Base-by-base conservation (phyloP, 75 land plant species). In the Azolla pinnata region DNA sequence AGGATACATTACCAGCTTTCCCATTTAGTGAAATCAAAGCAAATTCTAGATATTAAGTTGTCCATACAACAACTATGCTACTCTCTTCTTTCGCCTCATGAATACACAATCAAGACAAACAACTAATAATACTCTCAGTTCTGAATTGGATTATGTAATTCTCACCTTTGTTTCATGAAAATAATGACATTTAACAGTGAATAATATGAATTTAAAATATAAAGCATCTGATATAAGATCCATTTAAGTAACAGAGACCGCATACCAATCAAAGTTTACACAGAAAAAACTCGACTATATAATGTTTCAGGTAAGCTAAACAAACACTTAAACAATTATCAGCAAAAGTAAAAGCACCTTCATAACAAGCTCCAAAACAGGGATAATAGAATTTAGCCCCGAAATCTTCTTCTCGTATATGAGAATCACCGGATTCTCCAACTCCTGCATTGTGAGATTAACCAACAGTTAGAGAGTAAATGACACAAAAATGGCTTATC, bases 321-420 rank as follows among this genome's bases (percentile, higher is more conserved):
- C 32, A 58, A 31, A 33, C 40, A 4, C n/a, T 32, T 33, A 31
- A 34, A 24, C 24, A 19, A 40, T 45, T 24, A 42, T 25, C 10
- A 24, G 12, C 29, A 34, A 5, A 34, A 61, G 31, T n/a, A 26
- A 59, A 17, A 57, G 21, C 21, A 88, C 90, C 79, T 78, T 71
- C 33, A 82, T 26, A 25, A 82, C 83, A 32, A 82, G 42, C 74
- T 88, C 86, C 54, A 88, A 70, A 56, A 63, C 60, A 31, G 75
- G 73, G 33, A 85, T 68, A 18, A 86, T 62, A 0, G 69, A 65
- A 53, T 80, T 72, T 56, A 85, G 47, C 63, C 74, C 65, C 44
- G 83, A 74, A 24, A 85, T 78, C 50, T 86, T 88, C 71, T 82
- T 88, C 47, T 88, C 90, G 67, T 86, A 79, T 31, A 88, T 80